A percentile compares a stretch with the other conserved stretches of the same genome.
phyloP scores from a whole-genome alignment of 2,329 filamentous ascomycete species.

The Aureobasidium vineae region DNA sequence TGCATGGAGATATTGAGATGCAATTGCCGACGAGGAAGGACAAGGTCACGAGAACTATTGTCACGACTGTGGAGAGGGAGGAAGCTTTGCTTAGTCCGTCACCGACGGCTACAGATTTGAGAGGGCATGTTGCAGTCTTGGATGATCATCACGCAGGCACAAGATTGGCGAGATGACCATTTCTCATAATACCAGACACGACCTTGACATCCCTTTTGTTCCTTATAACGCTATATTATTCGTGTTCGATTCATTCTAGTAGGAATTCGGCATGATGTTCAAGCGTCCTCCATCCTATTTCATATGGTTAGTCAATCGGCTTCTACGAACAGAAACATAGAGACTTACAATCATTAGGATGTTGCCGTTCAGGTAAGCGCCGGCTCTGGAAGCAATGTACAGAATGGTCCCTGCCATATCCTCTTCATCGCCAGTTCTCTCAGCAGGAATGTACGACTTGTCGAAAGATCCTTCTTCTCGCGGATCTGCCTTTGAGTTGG shows the following conservation, averaged over 20 bases:
- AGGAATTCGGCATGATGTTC: conserved; percentile 54
- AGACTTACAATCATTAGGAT: conserved; percentile 51
- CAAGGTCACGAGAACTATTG: not conserved
- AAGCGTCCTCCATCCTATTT: conserved; percentile 59
- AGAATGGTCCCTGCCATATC: conserved; percentile 66
- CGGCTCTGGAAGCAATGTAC: conserved; percentile 63
- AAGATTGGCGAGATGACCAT: not conserved
- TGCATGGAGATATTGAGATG: conserved; percentile 18
- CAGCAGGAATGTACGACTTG: conserved; percentile 54
- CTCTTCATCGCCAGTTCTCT: conserved; percentile 56
- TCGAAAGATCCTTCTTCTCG: conserved; percentile 44
- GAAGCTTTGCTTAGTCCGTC: not conserved
- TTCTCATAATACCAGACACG: not conserved
- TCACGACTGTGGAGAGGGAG: conserved; percentile 12
- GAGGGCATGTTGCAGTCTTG: not conserved
- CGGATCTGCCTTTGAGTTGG: conserved; percentile 35
- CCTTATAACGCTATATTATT: not conserved
- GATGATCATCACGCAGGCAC: not conserved
- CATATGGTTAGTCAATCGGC: not conserved
- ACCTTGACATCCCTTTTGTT: not conserved
- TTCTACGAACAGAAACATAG: rapidly evolving
- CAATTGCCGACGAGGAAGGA: conserved; percentile 3
- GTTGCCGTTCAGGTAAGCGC: conserved; percentile 64
- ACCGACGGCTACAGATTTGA: not conserved
- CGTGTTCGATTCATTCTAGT: conserved; percentile 38